phyloP scores from a whole-genome alignment of 306 rosid genomes.

The Quercus mongolica region DNA sequence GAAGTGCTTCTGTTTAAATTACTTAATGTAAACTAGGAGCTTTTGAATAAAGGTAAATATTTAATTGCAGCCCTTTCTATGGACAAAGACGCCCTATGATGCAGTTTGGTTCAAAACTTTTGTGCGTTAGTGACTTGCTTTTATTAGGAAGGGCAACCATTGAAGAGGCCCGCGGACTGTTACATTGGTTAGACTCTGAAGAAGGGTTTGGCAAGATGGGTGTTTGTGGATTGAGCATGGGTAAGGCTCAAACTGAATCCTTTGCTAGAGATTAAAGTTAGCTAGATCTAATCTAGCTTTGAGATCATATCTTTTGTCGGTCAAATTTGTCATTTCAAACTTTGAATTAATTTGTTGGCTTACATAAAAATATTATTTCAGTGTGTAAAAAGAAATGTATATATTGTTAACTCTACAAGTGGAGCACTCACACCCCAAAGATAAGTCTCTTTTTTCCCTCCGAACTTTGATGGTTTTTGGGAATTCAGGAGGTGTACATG shows the following conservation, averaged over 20 bases:
- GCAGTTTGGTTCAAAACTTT: slow-evolving; percentile 87
- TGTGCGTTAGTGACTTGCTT: slow-evolving; percentile 98
- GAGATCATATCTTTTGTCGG: neutral
- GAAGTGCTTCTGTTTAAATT: neutral
- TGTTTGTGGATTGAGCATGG: slow-evolving; percentile 99
- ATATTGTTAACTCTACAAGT: neutral
- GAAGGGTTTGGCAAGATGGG: slow-evolving; percentile 95
- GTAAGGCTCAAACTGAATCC: slow-evolving; percentile 48
- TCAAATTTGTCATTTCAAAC: slow-evolving; percentile 7
- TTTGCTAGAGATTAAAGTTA: slow-evolving; percentile 7
- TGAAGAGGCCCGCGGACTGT: slow-evolving; percentile 90
- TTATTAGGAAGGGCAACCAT: slow-evolving; percentile 94
- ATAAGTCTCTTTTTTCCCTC: slow-evolving; percentile 17
- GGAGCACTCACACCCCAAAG: slow-evolving; percentile 9
- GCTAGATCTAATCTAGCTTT: neutral
- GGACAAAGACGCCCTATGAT: slow-evolving; percentile 92
- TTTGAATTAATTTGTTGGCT: neutral
- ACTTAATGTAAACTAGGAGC: neutral
- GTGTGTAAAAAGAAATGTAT: neutral
- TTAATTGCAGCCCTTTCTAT: slow-evolving; percentile 83
- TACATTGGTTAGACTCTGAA: slow-evolving; percentile 85
- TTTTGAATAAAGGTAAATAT: slow-evolving; percentile 15
- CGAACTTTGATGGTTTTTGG: slow-evolving; percentile 18
- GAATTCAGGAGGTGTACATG: slow-evolving; percentile 93
- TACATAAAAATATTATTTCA: neutral